Base-by-base conservation (phyloP, 2,329 filamentous ascomycete genomes). In the Didymellaceae sp. region DNA sequence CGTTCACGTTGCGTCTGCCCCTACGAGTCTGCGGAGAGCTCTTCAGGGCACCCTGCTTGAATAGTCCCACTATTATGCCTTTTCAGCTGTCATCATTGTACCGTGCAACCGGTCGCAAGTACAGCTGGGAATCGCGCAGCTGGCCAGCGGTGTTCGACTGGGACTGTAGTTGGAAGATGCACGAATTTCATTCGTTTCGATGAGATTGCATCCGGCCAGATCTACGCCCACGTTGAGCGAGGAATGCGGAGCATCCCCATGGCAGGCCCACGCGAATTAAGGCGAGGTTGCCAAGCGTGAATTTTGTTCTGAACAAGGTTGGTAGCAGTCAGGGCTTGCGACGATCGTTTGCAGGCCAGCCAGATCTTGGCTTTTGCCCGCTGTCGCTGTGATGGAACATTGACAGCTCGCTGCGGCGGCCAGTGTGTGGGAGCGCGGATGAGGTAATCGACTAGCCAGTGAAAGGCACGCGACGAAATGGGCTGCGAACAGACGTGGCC, bases 401-500 rank as follows among this genome's bases (percentile, higher is more conserved):
- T 66, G 66, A 63, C 62, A 69, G 63, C 49, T 65, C 52, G 57
- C 57, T 65, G 65, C 61, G 58, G 60, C 60, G 50, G 58, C 59
- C 47, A 59, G 57, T 31, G 61, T 55, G 53, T 61, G 59, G 52
- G 50, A 55, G 55, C 44, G 55, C 55, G 43, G 57, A 60, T 63
- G 60, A 65, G 61, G 58, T 63, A 65, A 63, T 63, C 48, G 20
- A 45, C 35, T 10, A 26, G 42, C 48, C 48, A 52, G 37, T 46
- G 17, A 52, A 24, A 52, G 37, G 59, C 50, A 53, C 52, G 52
- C 50, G 55, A 63, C 63, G 30, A 49, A 65, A 53, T 47, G 51
- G 52, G 62, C 62, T 56, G 61, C 55, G 57, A 60, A 61, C 65
- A 63, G 56, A 58, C 40, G 41, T 35, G 22, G 50, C 58, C 64